Conservation (phyloP, 768 basidiomycete species). For the Pluteus cervinus region DNA sequence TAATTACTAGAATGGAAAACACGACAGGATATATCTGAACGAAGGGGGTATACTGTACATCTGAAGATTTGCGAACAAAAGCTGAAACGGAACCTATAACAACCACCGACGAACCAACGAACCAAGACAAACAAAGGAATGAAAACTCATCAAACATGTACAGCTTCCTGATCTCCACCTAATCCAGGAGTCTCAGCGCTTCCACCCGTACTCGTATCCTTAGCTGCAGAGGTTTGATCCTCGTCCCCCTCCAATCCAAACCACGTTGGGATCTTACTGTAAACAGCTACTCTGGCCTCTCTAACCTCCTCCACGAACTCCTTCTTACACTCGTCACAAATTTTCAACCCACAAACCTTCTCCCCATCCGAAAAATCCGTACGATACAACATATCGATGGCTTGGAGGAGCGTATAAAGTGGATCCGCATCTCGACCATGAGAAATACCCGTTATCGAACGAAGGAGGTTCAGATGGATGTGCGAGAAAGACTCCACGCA, state of each 20-base stretch:
- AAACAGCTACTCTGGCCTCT: slow-evolving; percentile 54
- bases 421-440: slow-evolving; percentile 72
- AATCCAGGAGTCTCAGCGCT: no score
- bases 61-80: no score
- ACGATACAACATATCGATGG: slow-evolving; percentile 64
- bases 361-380: slow-evolving; percentile 67
- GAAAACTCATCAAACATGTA: no score
- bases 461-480: slow-evolving; percentile 66
- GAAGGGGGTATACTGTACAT: no score
- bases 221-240: no score
- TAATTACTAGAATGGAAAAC: no score
- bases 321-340: slow-evolving; percentile 25
- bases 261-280: slow-evolving; percentile 57
- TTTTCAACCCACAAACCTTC: slow-evolving; percentile 33
- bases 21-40: no score
- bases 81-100: no score
- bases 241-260: slow-evolving; percentile 41
- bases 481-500: slow-evolving; percentile 73
- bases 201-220: no score
- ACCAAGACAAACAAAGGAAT: no score
- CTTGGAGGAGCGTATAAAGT: slow-evolving; percentile 61
- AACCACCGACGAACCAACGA: no score
- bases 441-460: slow-evolving; percentile 66
- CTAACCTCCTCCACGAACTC: slow-evolving; percentile 44
- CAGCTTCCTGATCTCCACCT: no score